These are phyloP conservation scores for Microbotryum lychnidis-dioicae DNA, from an alignment of 1,284 basidiomycete genomes.

Conservation along the genomic window DNA sequence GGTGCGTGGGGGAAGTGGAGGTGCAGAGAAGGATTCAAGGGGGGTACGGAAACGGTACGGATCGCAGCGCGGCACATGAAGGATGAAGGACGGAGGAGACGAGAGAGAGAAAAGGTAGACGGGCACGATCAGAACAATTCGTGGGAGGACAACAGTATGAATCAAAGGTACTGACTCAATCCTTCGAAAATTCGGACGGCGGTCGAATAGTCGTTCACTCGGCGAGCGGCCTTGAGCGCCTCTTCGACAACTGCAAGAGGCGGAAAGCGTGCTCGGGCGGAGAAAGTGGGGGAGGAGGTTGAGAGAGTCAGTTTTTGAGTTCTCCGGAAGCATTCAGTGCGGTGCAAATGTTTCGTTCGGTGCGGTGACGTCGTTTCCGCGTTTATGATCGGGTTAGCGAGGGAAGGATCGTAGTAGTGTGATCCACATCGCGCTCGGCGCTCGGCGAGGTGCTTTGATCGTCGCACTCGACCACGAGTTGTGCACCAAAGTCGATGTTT, in stretches of 20 bases:
- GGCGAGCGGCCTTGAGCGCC: slow-evolving; percentile 76
- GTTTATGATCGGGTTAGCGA: too few relatives aligned
- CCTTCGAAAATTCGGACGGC: slow-evolving; percentile 83
- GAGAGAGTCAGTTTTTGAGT: too few relatives aligned
- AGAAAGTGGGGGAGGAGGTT: neutral
- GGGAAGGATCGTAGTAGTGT: too few relatives aligned
- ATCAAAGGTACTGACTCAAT: slow-evolving; percentile 11
- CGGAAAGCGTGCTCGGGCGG: neutral
- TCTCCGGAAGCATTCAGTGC: too few relatives aligned
- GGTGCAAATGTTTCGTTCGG: too few relatives aligned
- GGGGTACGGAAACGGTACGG: neutral
- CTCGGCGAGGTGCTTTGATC: too few relatives aligned
- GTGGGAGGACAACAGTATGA: too few relatives aligned
- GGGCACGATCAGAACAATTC: neutral
- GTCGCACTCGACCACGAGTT: too few relatives aligned
- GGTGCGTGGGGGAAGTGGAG: neutral
- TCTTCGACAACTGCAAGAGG: slow-evolving; percentile 64
- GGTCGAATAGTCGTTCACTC: slow-evolving; percentile 94
- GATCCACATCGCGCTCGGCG: too few relatives aligned
- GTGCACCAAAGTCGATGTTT: too few relatives aligned
- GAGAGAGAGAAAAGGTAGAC: neutral
- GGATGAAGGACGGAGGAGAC: neutral
- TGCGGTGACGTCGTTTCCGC: too few relatives aligned
- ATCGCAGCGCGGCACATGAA: neutral
- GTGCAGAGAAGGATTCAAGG: neutral